Evolutionary conservation across 768 basidiomycete genomes (phyloP), one percentile per base, ranked within the genome.

Genomic region (Boletus patriciae): DNA sequence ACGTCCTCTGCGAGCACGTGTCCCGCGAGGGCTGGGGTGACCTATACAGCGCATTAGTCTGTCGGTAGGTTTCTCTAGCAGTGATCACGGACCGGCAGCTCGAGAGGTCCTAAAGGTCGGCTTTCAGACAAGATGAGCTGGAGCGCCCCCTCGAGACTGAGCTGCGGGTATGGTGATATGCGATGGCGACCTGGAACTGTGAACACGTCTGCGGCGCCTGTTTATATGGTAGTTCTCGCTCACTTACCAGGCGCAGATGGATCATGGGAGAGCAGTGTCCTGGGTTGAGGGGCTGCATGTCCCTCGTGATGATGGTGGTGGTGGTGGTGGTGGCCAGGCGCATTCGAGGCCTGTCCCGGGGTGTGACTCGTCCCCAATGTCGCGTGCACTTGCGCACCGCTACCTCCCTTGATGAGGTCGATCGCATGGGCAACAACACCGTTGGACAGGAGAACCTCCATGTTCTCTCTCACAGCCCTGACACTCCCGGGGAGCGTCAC

Each of bases 401-500:
- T 77, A 0, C 88, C 88, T 9, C 92, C 92, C 55, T 77, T 77
- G 55, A 88, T 78, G 6, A 92, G 79, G 34, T 90, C 87, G 52
- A 92, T 71, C 2, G 89, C 90, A 72, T 92, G 91, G 4, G 78
- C 72, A 2, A 88, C 70, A 1, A 94, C 75, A 7, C 82, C 83
- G 6, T 70, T 77, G 15, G 73, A 69, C 7, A 94, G 74, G 29
- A 94, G 75, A 1, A 80, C 79, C 1, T 81, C 80, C 55, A 92
- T 66, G 64, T 86, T 90, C 65, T 96, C 93, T 59, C 78, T 85
- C 40, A 93, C 92, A 3, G 90, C 93, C 65, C 90, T 93, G 38
- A 87, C 81, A 63, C 90, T 92, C 3, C 93, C 93, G 0, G 93
- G 94, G 11, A 95, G 83, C 0, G 90, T 92, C 19, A 90, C 78